A percentile compares a stretch with the other conserved stretches of the same genome.
Conservation (phyloP, 257 asterid species). For the Handroanthus guayacan region DNA sequence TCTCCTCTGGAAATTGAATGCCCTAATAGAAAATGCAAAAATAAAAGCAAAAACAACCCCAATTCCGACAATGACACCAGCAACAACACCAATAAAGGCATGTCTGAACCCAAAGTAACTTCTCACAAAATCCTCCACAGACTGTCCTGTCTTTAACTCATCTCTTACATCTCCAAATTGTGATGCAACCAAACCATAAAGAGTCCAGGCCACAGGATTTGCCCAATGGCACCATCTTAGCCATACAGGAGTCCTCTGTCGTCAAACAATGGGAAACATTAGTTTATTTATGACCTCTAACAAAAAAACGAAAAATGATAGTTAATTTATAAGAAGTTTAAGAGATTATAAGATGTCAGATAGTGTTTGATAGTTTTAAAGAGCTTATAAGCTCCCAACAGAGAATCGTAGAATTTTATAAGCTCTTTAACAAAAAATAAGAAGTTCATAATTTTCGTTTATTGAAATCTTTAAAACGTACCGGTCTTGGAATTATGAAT, state of each 20-base stretch:
- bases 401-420: no score
- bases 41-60: conserved; percentile 40
- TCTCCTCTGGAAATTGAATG: conserved; percentile 45
- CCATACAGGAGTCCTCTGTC: conserved; percentile 51
- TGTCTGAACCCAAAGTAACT: conserved; percentile 47
- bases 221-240: conserved; percentile 57
- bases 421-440: no score
- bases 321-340: no score
- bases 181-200: conserved; percentile 46
- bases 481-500: conserved; percentile 49
- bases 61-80: conserved; percentile 41
- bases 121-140: conserved; percentile 35
- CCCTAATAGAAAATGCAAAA: conserved; percentile 39
- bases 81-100: conserved; percentile 44
- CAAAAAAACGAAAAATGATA: no score
- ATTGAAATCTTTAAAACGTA: conserved; percentile 5
- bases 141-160: conserved; percentile 10
- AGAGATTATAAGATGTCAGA: no score
- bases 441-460: no score
- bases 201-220: conserved; percentile 51
- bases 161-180: conserved; percentile 47
- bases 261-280: background rate
- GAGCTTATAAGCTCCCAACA: no score
- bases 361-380: no score
- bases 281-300: background rate